Evolutionary conservation across 768 basidiomycete genomes (phyloP).

Genomic region (Tricholoma hemisulphureum): DNA sequence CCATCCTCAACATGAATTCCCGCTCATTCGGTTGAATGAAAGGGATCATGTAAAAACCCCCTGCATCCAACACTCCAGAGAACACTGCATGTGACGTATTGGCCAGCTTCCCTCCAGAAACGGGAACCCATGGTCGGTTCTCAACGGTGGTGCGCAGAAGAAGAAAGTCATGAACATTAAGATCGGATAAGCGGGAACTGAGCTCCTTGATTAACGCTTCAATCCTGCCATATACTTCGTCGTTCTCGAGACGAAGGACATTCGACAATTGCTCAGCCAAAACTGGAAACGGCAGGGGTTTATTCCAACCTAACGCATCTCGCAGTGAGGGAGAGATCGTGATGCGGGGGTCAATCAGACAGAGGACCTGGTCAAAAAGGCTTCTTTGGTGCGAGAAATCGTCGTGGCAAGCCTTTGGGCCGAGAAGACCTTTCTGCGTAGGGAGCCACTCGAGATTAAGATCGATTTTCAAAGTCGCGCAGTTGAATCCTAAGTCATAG

Average conservation of each 20-base stretch:
- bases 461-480: constrained; percentile 5
- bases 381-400: constrained; percentile 15
- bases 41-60: constrained; percentile 26
- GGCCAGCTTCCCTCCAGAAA: constrained; percentile 15
- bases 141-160: constrained; percentile 17
- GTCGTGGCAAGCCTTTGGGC: constrained; percentile 29
- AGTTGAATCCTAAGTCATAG: constrained; percentile 11
- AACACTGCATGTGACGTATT: constrained; percentile 21
- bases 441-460: constrained; percentile 37
- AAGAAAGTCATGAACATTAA: constrained; percentile 16
- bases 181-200: constrained; percentile 15
- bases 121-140: constrained; percentile 36
- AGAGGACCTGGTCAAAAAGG: constrained; percentile 42
- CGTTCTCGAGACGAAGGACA: neutral
- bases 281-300: constrained; percentile 28
- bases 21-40: constrained; percentile 16
- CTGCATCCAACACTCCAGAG: constrained; percentile 16
- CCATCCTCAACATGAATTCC: constrained; percentile 32
- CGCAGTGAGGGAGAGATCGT: constrained; percentile 28
- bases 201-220: constrained; percentile 31
- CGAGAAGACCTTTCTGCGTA: constrained; percentile 32
- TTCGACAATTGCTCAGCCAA: constrained; percentile 34
- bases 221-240: constrained; percentile 9
- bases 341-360: constrained; percentile 26
- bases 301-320: constrained; percentile 39